Percentiles rank a stretch among this genome's conserved stretches.
These are phyloP conservation scores for Rhynchospora tenuis DNA, from an alignment of 176 grass and related monocot species.

Conservation along the genomic window DNA sequence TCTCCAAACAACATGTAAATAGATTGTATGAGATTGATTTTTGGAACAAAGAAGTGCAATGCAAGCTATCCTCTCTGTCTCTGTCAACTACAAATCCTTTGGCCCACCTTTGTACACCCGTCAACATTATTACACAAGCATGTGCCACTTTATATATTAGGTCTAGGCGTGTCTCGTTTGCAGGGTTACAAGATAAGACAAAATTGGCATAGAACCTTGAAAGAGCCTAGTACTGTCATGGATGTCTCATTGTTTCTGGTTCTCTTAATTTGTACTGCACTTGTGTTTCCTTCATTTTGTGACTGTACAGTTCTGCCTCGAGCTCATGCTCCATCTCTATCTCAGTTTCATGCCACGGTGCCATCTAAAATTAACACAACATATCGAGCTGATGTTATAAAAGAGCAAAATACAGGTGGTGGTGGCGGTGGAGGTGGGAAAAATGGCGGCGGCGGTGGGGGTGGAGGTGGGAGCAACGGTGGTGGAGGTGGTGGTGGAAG, in stretches of 20 bases:
- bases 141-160: slow-evolving; percentile 8
- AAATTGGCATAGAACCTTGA: not conserved
- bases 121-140: slow-evolving; percentile 26
- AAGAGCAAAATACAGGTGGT: not conserved
- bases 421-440: slow-evolving; percentile 29
- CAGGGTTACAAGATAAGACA: not conserved
- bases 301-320: not conserved
- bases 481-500: slow-evolving; percentile 33
- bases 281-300: not conserved
- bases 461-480: slow-evolving; percentile 18
- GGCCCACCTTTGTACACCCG: slow-evolving; percentile 19
- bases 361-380: not conserved
- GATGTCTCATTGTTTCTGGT: slow-evolving; percentile 18
- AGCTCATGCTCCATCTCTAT: not conserved
- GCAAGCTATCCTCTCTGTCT: slow-evolving; percentile 46
- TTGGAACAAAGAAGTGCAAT: slow-evolving; percentile 44
- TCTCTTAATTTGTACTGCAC: slow-evolving; percentile 8
- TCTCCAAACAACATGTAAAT: not conserved
- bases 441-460: not conserved
- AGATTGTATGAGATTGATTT: not conserved
- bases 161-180: not conserved
- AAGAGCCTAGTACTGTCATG: not conserved
- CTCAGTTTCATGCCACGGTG: not conserved
- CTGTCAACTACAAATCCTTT: slow-evolving; percentile 20
- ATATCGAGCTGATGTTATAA: not conserved